Percentiles rank a stretch among this genome's conserved stretches.
Evolutionary conservation across 2,329 filamentous ascomycete genomes (phyloP).

Genomic region (Talaromyces amestolkiae): DNA sequence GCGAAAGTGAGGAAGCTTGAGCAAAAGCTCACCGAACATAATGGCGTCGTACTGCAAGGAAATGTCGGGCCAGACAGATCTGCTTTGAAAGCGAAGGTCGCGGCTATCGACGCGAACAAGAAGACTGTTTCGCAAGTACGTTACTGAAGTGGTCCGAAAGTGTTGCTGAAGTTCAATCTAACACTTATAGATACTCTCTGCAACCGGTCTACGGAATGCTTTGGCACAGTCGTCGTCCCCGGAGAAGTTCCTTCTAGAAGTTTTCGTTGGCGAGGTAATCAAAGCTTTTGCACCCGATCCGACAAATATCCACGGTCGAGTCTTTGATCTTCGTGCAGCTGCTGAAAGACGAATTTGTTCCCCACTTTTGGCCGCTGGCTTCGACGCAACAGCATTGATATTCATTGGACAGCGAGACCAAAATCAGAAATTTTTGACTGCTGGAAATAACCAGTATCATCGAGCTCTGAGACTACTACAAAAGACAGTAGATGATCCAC

Average conservation of each 20-base stretch:
- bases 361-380: slow-evolving; percentile 26
- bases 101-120: not conserved
- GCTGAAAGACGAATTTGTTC: slow-evolving; percentile 27
- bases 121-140: not conserved
- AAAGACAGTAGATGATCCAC: slow-evolving; percentile 22
- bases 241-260: slow-evolving; percentile 25
- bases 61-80: not conserved
- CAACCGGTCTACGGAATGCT: slow-evolving; percentile 19
- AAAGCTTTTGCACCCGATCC: slow-evolving; percentile 26
- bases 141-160: not conserved
- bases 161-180: not conserved
- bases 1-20: slow-evolving; percentile 25
- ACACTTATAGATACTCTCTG: not conserved
- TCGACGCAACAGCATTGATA: slow-evolving; percentile 27
- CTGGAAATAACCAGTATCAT: slow-evolving; percentile 25
- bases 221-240: slow-evolving; percentile 21
- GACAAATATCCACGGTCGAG: slow-evolving; percentile 21
- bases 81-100: not conserved
- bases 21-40: slow-evolving; percentile 22
- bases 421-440: slow-evolving; percentile 23
- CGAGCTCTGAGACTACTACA: slow-evolving; percentile 24
- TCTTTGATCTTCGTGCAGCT: slow-evolving; percentile 27
- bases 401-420: slow-evolving; percentile 25
- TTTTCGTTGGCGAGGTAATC: slow-evolving; percentile 28
- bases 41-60: not conserved